Percentiles rank a stretch among this genome's conserved stretches.
These are phyloP conservation scores for Leccinellum luteum DNA, from an alignment of 768 basidiomycete genomes.

Conservation along the genomic window DNA sequence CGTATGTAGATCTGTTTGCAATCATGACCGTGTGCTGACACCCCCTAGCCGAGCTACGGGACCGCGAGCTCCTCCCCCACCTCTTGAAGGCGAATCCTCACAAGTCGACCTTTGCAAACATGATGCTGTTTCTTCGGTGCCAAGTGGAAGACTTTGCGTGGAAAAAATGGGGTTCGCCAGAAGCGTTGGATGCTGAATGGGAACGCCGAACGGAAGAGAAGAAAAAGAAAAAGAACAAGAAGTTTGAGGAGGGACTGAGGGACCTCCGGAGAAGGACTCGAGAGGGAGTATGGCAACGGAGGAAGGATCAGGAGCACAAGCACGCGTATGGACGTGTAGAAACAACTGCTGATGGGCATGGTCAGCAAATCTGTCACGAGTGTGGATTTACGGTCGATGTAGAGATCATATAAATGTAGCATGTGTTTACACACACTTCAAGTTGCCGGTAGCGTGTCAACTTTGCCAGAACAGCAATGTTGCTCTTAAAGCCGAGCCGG, in stretches of 20 bases:
- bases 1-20: slow-evolving; percentile 44
- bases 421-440: neutral
- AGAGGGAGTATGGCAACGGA: slow-evolving; percentile 86
- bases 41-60: slow-evolving; percentile 81
- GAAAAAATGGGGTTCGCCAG: slow-evolving; percentile 96
- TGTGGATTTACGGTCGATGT: slow-evolving; percentile 93
- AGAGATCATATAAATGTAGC: slow-evolving; percentile 60
- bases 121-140: slow-evolving; percentile 95
- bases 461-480: neutral
- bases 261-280: slow-evolving; percentile 83
- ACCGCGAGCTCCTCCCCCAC: slow-evolving; percentile 90
- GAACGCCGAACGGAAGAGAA: slow-evolving; percentile 76
- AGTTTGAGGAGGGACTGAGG: slow-evolving; percentile 87
- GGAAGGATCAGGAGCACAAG: slow-evolving; percentile 84
- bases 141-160: slow-evolving; percentile 97
- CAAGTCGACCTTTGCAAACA: slow-evolving; percentile 93
- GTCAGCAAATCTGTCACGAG: slow-evolving; percentile 75
- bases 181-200: slow-evolving; percentile 87
- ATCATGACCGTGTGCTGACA: neutral
- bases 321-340: slow-evolving; percentile 74
- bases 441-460: neutral
- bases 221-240: slow-evolving; percentile 87
- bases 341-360: slow-evolving; percentile 49
- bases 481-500: neutral
- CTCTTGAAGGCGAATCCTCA: slow-evolving; percentile 93